Evolutionary conservation across 805 yeast species (phyloP), one percentile per base, ranked within the genome.

Genomic region (Starmerella cellae): DNA sequence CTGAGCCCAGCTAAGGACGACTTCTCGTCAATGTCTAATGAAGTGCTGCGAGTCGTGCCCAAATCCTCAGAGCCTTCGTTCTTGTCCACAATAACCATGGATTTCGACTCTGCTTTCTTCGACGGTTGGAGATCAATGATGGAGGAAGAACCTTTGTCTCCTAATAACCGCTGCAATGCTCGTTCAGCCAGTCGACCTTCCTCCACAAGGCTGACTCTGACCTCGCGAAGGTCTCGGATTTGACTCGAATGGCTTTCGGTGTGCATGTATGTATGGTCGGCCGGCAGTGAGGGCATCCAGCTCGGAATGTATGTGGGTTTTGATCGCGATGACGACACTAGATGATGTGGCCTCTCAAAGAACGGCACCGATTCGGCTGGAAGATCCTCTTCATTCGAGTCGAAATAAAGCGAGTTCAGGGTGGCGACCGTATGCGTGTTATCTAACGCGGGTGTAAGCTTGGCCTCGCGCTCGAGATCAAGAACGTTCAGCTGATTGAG

Each of bases 271-370:
- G 97, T 88, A 60, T 87, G 93, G 54, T 84, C 94, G 0, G 97
- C 95, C 1, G 98, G 98, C 23, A 88, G 67, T 11, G 75, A 75
- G 0, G 98, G 98, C 52, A 88, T 63, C 77, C 85, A 85, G 5
- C 63, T 56, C 0, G 93, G 93, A 6, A 82, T 69, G 45, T 74
- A 73, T 4, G 58, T 56, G 37, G 63, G 63, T 29, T 59, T 50
- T 22, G 59, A 55, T 19, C 66, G 62, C 1, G 62, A 58, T 28
- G 77, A 62, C 43, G 77, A 85, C 13, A 79, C 71, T 21, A 82
- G 65, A 38, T 69, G 64, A 14, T 20, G 19, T 8, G 72, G 72
- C 32, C 71, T 65, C 47, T 68, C 68, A 55, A 75, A 76, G 38
- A 75, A 74, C 38, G 67, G 68, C n/a, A 66, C 59, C 9, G 75